Percentiles rank a stretch among this genome's conserved stretches.
These are phyloP conservation scores for Smallanthus sonchifolius DNA, from an alignment of 129 eudicot genomes.

Conservation along the genomic window DNA sequence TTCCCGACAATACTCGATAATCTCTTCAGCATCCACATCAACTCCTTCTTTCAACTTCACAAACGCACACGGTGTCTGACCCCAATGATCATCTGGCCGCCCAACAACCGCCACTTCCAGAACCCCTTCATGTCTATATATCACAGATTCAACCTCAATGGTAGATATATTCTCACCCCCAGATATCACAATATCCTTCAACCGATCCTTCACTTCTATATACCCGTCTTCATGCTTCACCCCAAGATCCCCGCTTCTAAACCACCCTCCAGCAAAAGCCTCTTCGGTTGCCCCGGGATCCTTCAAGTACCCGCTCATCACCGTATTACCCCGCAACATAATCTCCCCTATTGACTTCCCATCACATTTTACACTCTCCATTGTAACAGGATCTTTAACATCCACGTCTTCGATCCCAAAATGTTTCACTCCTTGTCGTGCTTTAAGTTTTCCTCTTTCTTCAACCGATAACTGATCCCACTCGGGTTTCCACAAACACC, in stretches of 20 bases:
- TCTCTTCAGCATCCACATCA: constrained; percentile 11
- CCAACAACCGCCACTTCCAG: constrained; percentile 8
- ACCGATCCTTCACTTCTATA: constrained; percentile 6
- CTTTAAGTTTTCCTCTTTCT: neutral
- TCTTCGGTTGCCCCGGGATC: neutral
- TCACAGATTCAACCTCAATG: constrained; percentile 7
- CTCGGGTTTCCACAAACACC: constrained; percentile 8
- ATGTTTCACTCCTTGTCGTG: no score
- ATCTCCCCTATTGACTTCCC: constrained; percentile 12
- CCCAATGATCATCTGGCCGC: constrained; percentile 10
- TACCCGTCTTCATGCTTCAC: constrained; percentile 1
- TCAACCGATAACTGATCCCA: neutral
- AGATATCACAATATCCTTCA: constrained; percentile 9
- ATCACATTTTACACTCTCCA: constrained; percentile 1
- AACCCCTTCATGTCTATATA: neutral
- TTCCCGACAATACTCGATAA: neutral
- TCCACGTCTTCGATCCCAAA: neutral
- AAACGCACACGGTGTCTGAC: constrained; percentile 9
- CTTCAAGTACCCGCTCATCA: constrained; percentile 5
- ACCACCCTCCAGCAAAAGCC: constrained; percentile 7
- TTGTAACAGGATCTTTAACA: neutral
- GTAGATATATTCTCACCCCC: constrained; percentile 10
- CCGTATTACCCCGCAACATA: neutral
- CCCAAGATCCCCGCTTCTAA: neutral
- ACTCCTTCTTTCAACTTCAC: constrained; percentile 2